phyloP scores from a whole-genome alignment of 306 rosid species.

The Fagus sylvatica region DNA sequence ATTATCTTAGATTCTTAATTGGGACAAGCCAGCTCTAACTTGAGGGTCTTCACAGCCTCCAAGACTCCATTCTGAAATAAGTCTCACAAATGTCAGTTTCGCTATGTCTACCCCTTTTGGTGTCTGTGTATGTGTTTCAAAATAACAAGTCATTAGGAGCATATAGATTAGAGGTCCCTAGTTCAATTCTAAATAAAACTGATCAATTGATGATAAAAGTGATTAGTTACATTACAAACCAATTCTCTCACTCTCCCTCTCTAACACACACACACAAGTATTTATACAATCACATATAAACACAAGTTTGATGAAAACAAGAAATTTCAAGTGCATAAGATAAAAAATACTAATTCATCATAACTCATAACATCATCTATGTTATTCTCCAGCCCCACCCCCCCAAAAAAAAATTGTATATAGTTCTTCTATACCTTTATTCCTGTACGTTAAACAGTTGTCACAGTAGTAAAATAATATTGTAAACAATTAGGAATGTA shows the following conservation, averaged over 20 bases:
- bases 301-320: not conserved
- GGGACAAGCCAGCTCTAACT: slow-evolving; percentile 46
- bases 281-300: not conserved
- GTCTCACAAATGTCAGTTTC: slow-evolving; percentile 8
- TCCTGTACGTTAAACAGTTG: too few relatives aligned
- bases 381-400: too few relatives aligned
- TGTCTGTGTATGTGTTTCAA: not conserved
- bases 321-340: not conserved
- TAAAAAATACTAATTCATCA: too few relatives aligned
- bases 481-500: too few relatives aligned
- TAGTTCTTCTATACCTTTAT: too few relatives aligned
- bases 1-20: slow-evolving; percentile 20
- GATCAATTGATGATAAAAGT: not conserved
- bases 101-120: not conserved
- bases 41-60: slow-evolving; percentile 58
- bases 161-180: not conserved
- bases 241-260: too few relatives aligned
- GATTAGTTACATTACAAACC: not conserved
- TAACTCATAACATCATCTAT: too few relatives aligned
- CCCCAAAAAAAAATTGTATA: not conserved
- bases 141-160: not conserved
- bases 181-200: not conserved
- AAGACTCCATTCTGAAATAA: slow-evolving; percentile 68
- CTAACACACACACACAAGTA: not conserved
- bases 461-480: too few relatives aligned